A percentile compares a stretch with the other conserved stretches of the same genome.
Conservation (phyloP, 2,329 filamentous ascomycete genomes). For the Drechmeria coniospora region DNA sequence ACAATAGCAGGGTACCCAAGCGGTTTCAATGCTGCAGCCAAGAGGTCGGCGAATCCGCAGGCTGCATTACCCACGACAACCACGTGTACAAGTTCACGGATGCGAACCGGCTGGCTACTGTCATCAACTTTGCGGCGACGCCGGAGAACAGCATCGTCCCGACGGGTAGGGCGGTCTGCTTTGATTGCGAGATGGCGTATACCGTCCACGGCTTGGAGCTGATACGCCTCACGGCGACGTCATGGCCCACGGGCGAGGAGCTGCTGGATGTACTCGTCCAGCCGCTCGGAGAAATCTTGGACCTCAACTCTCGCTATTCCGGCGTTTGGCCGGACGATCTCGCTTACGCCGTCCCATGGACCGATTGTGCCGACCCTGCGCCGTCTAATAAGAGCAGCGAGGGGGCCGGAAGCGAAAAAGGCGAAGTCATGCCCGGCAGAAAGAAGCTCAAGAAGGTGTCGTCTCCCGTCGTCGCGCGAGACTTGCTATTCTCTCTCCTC, state of each 20-base stretch:
- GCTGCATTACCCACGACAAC: slow-evolving; percentile 54
- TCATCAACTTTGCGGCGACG: slow-evolving; percentile 69
- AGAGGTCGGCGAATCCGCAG: slow-evolving; percentile 52
- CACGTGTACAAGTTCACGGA: slow-evolving; percentile 84
- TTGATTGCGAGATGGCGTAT: slow-evolving; percentile 98
- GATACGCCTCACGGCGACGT: slow-evolving; percentile 73
- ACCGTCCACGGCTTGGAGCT: slow-evolving; percentile 80
- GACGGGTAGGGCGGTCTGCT: slow-evolving; percentile 52
- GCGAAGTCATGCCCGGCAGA: slow-evolving; percentile 12
- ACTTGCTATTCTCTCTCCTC: slow-evolving; percentile 62
- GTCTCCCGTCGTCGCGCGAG: slow-evolving; percentile 59
- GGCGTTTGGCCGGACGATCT: slow-evolving; percentile 72
- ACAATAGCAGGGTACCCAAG: slow-evolving; percentile 40
- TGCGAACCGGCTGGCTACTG: slow-evolving; percentile 56
- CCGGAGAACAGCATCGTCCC: slow-evolving; percentile 44
- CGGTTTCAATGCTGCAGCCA: slow-evolving; percentile 70
- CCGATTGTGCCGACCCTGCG: slow-evolving; percentile 9
- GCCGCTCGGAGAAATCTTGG: slow-evolving; percentile 69
- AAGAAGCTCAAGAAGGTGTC: slow-evolving; percentile 54
- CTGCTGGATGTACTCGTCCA: slow-evolving; percentile 75
- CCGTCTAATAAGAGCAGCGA: slow-evolving; percentile 11
- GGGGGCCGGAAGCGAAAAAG: slow-evolving; percentile 12
- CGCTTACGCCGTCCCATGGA: slow-evolving; percentile 47
- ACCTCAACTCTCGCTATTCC: slow-evolving; percentile 85
- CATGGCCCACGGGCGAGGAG: slow-evolving; percentile 64